These are phyloP conservation scores for Tulasnella sp. DNA, from an alignment of 768 basidiomycete species.

Conservation along the genomic window DNA sequence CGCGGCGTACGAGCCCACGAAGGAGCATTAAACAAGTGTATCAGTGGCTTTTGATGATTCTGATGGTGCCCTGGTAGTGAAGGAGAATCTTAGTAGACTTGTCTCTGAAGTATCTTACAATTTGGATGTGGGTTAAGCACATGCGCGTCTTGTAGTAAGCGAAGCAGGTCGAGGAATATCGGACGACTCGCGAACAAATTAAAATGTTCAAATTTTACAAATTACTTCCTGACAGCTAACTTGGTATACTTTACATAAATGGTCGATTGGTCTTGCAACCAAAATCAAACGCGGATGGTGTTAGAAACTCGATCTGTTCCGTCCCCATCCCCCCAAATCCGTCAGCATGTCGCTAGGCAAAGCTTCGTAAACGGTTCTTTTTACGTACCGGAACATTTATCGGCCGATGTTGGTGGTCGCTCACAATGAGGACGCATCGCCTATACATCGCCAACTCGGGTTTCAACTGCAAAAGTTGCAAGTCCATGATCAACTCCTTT, in stretches of 20 bases:
- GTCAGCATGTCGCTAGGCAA: background rate
- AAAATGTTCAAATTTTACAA: background rate
- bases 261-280: background rate
- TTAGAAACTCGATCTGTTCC: background rate
- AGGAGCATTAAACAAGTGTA: background rate
- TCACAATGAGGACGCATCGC: conserved; percentile 14
- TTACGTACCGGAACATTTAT: background rate
- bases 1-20: conserved; percentile 27
- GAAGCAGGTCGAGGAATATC: background rate
- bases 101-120: background rate
- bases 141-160: background rate
- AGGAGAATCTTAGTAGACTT: background rate
- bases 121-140: background rate
- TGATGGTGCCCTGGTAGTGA: background rate
- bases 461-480: conserved; percentile 18
- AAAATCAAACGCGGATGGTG: background rate
- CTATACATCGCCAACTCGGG: conserved; percentile 17
- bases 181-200: background rate
- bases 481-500: conserved; percentile 17
- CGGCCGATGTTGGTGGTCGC: background rate
- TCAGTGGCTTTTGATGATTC: background rate
- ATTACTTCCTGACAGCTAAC: background rate
- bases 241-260: background rate
- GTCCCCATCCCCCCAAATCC: background rate
- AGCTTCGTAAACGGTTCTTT: background rate